phyloP scores from a whole-genome alignment of 2,329 filamentous ascomycete species.

The Ilyonectria sp. region DNA sequence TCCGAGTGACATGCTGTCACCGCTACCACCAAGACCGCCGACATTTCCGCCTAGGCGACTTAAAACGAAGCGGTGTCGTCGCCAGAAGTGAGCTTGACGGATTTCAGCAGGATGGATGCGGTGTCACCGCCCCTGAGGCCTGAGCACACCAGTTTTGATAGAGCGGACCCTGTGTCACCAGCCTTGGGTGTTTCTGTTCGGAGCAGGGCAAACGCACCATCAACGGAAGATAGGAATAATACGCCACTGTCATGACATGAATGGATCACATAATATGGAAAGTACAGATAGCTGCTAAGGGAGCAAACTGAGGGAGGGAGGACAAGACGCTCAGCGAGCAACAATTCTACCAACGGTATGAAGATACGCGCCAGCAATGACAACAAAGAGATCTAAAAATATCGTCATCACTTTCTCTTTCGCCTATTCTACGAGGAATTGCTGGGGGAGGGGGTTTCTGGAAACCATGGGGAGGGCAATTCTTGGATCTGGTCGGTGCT shows the following conservation, averaged over 20 bases:
- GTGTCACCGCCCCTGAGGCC: conserved; percentile 3
- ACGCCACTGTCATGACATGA: conserved; percentile 13
- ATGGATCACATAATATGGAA: neutral
- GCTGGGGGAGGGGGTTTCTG: neutral
- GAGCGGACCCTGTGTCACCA: neutral
- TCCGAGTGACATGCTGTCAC: no score
- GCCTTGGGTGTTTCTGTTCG: neutral
- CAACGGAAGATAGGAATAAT: neutral
- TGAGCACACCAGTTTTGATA: neutral
- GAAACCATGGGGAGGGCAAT: neutral
- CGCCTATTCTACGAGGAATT: neutral
- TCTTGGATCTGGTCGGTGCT: neutral
- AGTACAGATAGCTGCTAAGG: neutral
- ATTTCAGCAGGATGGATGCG: neutral
- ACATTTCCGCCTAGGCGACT: no score
- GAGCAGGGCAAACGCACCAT: conserved; percentile 3
- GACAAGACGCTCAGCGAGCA: neutral
- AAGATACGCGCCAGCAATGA: no score
- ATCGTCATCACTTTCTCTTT: neutral
- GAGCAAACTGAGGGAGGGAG: neutral
- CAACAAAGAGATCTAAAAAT: neutral
- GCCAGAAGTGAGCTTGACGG: conserved; percentile 9
- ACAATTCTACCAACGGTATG: neutral
- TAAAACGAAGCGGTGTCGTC: conserved; percentile 2
- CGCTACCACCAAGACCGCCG: neutral